Base-by-base conservation (phyloP, 2,329 filamentous ascomycete genomes). In the Aureobasidium vineae region DNA sequence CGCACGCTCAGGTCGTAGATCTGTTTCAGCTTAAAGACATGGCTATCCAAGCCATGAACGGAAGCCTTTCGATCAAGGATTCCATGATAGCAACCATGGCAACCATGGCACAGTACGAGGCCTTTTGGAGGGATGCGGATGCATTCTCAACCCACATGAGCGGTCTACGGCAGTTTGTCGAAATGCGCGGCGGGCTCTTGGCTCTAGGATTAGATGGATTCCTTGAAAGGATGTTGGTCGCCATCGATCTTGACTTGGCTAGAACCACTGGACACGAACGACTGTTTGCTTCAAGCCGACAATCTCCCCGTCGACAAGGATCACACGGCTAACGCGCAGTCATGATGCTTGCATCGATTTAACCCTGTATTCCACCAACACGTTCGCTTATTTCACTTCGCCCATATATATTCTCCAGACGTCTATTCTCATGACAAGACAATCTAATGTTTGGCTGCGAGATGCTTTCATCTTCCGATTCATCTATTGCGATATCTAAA, bases 101-200 rank as follows among this genome's bases (percentile, higher is more conserved):
- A 40, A 81, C 82, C 68, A 81, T 84, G 81, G 82, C 81, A 11
- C 80, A 78, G 68, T 84, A 82, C 70, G 82, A 84, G 70, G 81
- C 81, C n/a, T 79, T 83, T 68, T 82, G 79, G 69, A 81, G 82
- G 26, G 75, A 77, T 23, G 70, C 75, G 23, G 71, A 75, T 3
- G 75, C 77, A 16, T 84, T 80, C 67, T 72, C 76, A 60, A 77
- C 79, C 3, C 82, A 84, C 73, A 84, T 84, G 81, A 73, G 73
- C 1, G 82, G 78, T 4, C 73, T 84, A 31, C 68, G 71, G 43
- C 73, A 76, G 21, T 80, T 82, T 73, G 73, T 84, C 13, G 73
- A 73, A 21, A 68, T 81, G 49, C 77, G 81, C 21, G 81, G 82
- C 4, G 82, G 82, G 3, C 70, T 84, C 15, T 61, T 70, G 3